Conservation (phyloP, 2,329 filamentous ascomycete genomes). For the Arthroderma sp. region DNA sequence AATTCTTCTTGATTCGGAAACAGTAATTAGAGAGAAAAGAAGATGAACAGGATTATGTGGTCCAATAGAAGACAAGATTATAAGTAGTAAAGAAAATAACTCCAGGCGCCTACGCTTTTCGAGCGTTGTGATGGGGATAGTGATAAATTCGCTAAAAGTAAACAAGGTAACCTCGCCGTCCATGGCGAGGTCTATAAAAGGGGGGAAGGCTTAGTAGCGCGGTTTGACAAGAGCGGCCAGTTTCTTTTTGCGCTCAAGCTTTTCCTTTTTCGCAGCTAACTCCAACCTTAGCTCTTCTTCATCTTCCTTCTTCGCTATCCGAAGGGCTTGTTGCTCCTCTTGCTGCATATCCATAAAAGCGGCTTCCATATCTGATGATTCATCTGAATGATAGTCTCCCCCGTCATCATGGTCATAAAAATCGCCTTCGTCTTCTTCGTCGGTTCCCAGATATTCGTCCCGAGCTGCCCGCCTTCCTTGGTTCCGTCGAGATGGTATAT, state of each 20-base stretch:
- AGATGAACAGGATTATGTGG: too few species aligned
- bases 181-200: too few species aligned
- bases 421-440: constrained; percentile 36
- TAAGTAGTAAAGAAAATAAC: too few species aligned
- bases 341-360: constrained; percentile 33
- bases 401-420: constrained; percentile 23
- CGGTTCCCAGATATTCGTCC: constrained; percentile 34
- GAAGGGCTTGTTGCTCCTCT: constrained; percentile 32
- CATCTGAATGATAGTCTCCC: constrained; percentile 32
- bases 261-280: constrained; percentile 32
- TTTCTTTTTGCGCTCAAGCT: constrained; percentile 33
- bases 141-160: too few species aligned
- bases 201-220: constrained; percentile 14
- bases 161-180: too few species aligned
- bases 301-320: constrained; percentile 32
- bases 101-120: too few species aligned
- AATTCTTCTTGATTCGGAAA: too few species aligned
- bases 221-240: constrained; percentile 24
- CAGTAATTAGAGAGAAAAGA: too few species aligned
- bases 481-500: constrained; percentile 9
- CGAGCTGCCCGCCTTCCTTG: constrained; percentile 14
- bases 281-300: constrained; percentile 33
- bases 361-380: constrained; percentile 39
- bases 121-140: too few species aligned
- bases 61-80: too few species aligned